Percentiles rank a stretch among this genome's conserved stretches.
Evolutionary conservation across 345 rosid species (phyloP).

Genomic region (Eucalyptus viminalis): DNA sequence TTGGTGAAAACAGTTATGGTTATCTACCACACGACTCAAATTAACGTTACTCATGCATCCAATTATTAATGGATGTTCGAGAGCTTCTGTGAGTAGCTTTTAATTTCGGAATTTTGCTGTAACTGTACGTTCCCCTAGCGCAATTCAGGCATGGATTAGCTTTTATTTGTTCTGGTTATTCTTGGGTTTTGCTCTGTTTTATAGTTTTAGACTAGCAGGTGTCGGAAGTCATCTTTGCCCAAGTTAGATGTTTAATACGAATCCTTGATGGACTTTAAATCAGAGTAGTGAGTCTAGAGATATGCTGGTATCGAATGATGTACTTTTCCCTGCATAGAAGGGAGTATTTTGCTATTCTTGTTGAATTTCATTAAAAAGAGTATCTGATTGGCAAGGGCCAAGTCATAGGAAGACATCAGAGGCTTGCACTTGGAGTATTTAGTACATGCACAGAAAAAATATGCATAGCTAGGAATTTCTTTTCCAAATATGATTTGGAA

Average conservation of each 20-base stretch:
- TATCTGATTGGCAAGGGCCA: background rate
- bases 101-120: background rate
- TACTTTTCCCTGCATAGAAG: background rate
- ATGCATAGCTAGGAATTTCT: background rate
- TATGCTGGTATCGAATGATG: background rate
- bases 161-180: background rate
- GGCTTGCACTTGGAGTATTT: background rate
- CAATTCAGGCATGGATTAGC: background rate
- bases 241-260: background rate
- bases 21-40: background rate
- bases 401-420: background rate
- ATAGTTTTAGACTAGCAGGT: background rate
- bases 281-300: background rate
- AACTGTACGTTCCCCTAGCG: background rate
- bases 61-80: background rate
- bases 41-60: background rate
- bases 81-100: background rate
- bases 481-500: background rate
- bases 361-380: background rate
- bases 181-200: background rate
- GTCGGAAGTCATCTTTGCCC: background rate
- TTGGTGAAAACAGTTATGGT: background rate
- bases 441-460: background rate
- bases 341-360: background rate
- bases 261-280: background rate